phyloP scores from a whole-genome alignment of 2,329 filamentous ascomycete species.

The Cladosporium cucumerinum region DNA sequence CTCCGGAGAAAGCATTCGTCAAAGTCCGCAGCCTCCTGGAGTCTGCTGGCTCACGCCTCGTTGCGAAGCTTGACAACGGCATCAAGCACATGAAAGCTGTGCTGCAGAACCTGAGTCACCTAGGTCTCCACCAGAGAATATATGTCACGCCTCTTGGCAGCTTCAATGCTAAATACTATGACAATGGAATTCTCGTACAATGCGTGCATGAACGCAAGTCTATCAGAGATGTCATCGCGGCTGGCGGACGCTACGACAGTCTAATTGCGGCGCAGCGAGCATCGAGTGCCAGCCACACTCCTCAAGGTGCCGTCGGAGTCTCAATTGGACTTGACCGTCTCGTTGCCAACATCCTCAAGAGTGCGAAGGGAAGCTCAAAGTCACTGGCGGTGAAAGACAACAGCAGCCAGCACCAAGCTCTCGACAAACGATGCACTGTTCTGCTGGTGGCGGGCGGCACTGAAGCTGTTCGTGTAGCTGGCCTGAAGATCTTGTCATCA shows the following conservation, averaged over 20 bases:
- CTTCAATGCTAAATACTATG: slow-evolving; percentile 88
- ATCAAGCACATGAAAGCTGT: slow-evolving; percentile 72
- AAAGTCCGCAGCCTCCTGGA: slow-evolving; percentile 57
- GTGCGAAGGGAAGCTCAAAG: slow-evolving; percentile 20
- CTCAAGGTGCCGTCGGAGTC: slow-evolving; percentile 71
- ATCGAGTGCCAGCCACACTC: slow-evolving; percentile 52
- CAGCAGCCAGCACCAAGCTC: slow-evolving; percentile 8
- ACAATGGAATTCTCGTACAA: slow-evolving; percentile 81
- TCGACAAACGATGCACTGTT: slow-evolving; percentile 63
- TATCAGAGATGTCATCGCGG: slow-evolving; percentile 78
- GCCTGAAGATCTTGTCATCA: slow-evolving; percentile 71
- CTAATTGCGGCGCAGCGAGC: slow-evolving; percentile 81
- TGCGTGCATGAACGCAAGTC: slow-evolving; percentile 83
- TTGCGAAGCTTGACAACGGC: slow-evolving; percentile 37
- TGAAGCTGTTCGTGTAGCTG: slow-evolving; percentile 68
- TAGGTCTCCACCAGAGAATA: slow-evolving; percentile 72
- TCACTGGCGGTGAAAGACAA: slow-evolving; percentile 22
- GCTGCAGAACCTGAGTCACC: slow-evolving; percentile 69
- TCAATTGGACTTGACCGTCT: slow-evolving; percentile 85
- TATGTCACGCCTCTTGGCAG: slow-evolving; percentile 83
- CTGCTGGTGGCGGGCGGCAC: slow-evolving; percentile 85
- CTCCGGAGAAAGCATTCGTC: slow-evolving; percentile 69
- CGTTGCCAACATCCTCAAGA: slow-evolving; percentile 57
- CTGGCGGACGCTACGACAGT: slow-evolving; percentile 87
- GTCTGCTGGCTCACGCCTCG: slow-evolving; percentile 37